phyloP scores from a whole-genome alignment of 164 flowering plant species.

The Vitis rupestris region DNA sequence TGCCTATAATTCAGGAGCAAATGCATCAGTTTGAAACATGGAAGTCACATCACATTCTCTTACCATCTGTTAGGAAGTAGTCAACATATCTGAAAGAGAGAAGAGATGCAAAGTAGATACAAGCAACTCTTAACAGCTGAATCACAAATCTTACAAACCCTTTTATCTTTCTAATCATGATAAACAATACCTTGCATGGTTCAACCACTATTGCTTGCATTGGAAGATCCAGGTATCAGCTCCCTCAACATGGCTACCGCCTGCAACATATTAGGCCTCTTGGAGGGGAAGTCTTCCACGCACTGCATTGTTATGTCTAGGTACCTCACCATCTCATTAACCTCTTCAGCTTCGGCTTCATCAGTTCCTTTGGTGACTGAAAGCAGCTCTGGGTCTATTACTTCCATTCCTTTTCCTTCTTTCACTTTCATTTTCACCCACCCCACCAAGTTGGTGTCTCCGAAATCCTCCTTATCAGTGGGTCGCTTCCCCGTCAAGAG shows the following conservation, averaged over 20 bases:
- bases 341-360: slow-evolving; percentile 41
- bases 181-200: background rate
- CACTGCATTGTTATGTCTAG: slow-evolving; percentile 71
- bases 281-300: slow-evolving; percentile 87
- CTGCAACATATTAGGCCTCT: slow-evolving; percentile 85
- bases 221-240: slow-evolving; percentile 37
- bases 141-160: slow-evolving; percentile 1
- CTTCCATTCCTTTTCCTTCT: slow-evolving; percentile 79
- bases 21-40: background rate
- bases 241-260: slow-evolving; percentile 84
- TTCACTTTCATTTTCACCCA: slow-evolving; percentile 77
- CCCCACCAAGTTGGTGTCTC: slow-evolving; percentile 70
- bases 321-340: slow-evolving; percentile 67
- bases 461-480: slow-evolving; percentile 69
- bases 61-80: background rate
- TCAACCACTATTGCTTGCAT: slow-evolving; percentile 36
- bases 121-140: background rate
- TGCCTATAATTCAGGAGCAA: background rate
- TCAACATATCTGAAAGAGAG: background rate
- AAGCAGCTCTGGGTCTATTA: slow-evolving; percentile 61
- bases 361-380: slow-evolving; percentile 24
- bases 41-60: background rate
- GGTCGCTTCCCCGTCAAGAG: slow-evolving; percentile 54
- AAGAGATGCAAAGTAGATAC: background rate
- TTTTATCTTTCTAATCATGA: background rate